Percentiles rank a stretch among this genome's conserved stretches.
phyloP scores from a whole-genome alignment of 768 basidiomycete genomes.

The Lyophyllum shimeji region DNA sequence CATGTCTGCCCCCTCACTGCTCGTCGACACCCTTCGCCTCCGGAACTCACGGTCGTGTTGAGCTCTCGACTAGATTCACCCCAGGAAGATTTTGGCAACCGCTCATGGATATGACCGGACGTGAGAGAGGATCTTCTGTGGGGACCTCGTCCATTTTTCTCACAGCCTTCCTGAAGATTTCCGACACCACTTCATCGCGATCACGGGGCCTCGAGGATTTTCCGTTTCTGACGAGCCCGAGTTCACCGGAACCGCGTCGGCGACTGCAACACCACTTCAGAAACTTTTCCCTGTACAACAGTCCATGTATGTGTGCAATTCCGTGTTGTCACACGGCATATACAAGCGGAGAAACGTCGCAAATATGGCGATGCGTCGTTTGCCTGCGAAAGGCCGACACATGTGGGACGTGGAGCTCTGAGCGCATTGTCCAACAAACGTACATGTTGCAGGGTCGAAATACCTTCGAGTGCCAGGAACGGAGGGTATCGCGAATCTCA shows the following conservation, averaged over 20 bases:
- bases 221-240: slow-evolving; percentile 1
- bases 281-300: neutral
- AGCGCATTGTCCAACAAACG: too few relatives aligned
- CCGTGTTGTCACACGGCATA: neutral
- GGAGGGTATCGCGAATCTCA: slow-evolving; percentile 12
- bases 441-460: neutral
- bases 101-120: neutral
- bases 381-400: neutral
- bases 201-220: slow-evolving; percentile 1
- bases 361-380: neutral
- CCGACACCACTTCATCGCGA: neutral
- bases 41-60: neutral
- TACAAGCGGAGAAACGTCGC: neutral
- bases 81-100: neutral
- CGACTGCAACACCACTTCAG: neutral
- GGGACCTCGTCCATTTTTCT: neutral
- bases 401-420: neutral
- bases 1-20: neutral
- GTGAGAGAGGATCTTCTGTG: neutral
- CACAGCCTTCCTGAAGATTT: neutral
- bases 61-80: neutral
- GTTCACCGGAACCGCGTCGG: slow-evolving; percentile 8
- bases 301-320: too few relatives aligned
- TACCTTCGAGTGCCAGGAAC: slow-evolving; percentile 1
- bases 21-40: neutral